Evolutionary conservation across 116 monocot species (phyloP), one percentile per base, ranked within the genome.

Genomic region (Papilionanthe hybrid): DNA sequence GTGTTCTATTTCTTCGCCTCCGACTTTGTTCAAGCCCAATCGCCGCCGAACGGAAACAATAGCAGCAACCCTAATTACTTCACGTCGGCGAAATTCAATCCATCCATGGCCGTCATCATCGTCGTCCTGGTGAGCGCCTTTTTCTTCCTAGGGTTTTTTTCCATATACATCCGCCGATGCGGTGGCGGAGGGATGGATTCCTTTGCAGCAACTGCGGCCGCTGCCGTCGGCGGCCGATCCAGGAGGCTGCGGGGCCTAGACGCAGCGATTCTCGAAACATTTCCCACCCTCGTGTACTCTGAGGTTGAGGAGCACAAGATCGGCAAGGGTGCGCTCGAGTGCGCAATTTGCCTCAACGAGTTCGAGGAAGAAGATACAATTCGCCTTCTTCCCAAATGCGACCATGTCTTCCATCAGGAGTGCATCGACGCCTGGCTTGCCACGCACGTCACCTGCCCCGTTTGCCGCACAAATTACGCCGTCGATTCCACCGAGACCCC

Each of bases 341-440:
- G 96, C 80, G 91, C 96, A 20, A 91, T 96, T 5, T 96, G 96
- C 85, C 71, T 96, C 44, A 79, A 77, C 45, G 96, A 96, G 63
- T 93, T 96, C 81, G 93, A 93, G 57, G 93, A 91, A 80, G 91
- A 88, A 45, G 93, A 96, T 71, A 80, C 81, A 4, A 81, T 93
- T 50, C 87, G 91, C 12, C 87, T 96, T 11, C 90, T 96, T 20
- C 93, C 96, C 17, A 81, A 79, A 71, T 96, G 96, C 83, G 77
- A 73, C 76, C 96, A 96, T 84, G 96, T 83, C 41, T 96, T 96
- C 84, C 96, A 96, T 72, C 79, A 84, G 19, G 93, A 90, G 30
- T 96, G 96, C 87, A 93, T 93, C 88, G 93, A 91, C 80, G 84
- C 84, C 71, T 96, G 96, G 96, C 93, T 96, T 57, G 50, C 85